phyloP scores from a whole-genome alignment of 169 alveolate species.

The Amoebophrya sp. region DNA sequence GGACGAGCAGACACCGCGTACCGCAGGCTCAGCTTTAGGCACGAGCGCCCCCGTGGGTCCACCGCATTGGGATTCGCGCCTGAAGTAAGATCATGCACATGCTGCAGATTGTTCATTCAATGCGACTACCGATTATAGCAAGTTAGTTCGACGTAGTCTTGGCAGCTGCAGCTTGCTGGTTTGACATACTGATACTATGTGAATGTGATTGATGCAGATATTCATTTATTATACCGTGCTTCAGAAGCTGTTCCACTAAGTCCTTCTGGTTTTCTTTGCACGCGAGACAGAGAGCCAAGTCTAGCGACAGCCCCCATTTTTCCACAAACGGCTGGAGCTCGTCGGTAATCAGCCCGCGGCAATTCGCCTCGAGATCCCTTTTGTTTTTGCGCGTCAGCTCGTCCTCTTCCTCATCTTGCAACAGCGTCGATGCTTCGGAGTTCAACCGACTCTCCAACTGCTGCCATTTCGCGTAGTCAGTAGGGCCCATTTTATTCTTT shows the following conservation, averaged over 20 bases:
- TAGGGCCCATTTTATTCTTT: background rate
- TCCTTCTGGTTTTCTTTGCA: background rate
- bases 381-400: constrained; percentile 3
- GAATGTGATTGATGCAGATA: too few species aligned
- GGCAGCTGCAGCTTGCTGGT: too few species aligned
- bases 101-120: too few species aligned
- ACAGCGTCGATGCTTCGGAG: too few species aligned
- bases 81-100: background rate
- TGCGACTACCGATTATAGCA: too few species aligned
- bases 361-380: background rate
- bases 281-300: background rate
- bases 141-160: too few species aligned
- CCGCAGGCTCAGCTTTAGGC: background rate
- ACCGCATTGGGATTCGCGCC: background rate
- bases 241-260: background rate
- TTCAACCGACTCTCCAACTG: background rate
- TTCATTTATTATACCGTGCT: too few species aligned
- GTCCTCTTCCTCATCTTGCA: background rate
- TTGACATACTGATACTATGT: too few species aligned
- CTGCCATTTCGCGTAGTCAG: background rate
- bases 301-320: background rate
- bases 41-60: background rate
- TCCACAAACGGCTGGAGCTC: background rate
- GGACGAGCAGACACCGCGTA: background rate
- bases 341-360: background rate